Conservation (phyloP, 805 yeast species). For the Wickerhamiella cacticola region DNA sequence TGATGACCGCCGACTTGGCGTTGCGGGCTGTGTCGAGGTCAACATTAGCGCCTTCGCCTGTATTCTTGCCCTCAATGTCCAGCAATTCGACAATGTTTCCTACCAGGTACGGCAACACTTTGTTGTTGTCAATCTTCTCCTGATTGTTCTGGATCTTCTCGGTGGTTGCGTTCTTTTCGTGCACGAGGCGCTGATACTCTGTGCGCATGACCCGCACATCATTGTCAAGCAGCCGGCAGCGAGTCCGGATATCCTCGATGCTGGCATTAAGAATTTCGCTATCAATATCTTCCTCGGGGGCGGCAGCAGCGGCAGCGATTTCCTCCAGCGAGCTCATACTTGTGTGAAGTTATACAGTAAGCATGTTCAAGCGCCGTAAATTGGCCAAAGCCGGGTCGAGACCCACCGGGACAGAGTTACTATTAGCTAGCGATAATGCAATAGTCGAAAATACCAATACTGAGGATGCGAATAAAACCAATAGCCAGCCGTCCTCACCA, state of each 20-base stretch:
- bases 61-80: constrained; percentile 67
- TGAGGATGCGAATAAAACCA: background rate
- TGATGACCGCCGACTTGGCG: constrained; percentile 96
- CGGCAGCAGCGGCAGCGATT: constrained; percentile 13
- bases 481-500: no score
- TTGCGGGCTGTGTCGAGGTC: constrained; percentile 82
- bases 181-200: constrained; percentile 78
- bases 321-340: constrained; percentile 13
- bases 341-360: background rate
- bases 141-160: constrained; percentile 92
- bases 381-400: background rate
- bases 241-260: constrained; percentile 69
- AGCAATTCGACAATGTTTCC: constrained; percentile 93
- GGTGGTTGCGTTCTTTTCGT: constrained; percentile 84
- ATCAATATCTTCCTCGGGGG: constrained; percentile 50
- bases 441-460: background rate
- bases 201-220: constrained; percentile 92
- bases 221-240: constrained; percentile 80
- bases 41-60: constrained; percentile 87
- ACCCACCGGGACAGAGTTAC: background rate
- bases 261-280: constrained; percentile 69
- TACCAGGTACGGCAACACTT: constrained; percentile 88
- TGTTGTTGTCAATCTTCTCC: constrained; percentile 90
- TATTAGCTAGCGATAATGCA: background rate
- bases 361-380: constrained; percentile 3